Conservation (phyloP, 768 basidiomycete species). For the Leccinum disarticulatum region DNA sequence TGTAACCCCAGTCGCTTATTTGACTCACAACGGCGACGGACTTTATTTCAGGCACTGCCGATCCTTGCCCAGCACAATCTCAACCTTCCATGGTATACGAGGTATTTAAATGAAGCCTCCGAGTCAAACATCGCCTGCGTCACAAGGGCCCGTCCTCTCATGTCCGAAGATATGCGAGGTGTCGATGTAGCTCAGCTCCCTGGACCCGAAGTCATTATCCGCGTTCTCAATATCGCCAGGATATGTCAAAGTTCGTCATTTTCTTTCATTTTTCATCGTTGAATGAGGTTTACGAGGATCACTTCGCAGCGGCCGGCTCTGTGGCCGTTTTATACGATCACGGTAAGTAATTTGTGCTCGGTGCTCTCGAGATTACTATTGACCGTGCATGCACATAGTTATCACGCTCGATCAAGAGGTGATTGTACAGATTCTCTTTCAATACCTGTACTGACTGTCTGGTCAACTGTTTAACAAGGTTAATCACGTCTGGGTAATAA, state of each 20-base stretch:
- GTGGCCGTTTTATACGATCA: background rate
- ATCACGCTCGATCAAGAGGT: constrained; percentile 5
- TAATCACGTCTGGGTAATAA: background rate
- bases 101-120: too few relatives aligned
- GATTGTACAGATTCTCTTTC: background rate
- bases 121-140: too few relatives aligned
- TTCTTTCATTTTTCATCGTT: too few relatives aligned
- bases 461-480: background rate
- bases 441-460: background rate
- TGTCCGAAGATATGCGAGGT: background rate
- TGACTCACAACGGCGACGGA: too few relatives aligned
- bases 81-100: too few relatives aligned
- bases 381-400: constrained; percentile 1
- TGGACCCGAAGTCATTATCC: background rate
- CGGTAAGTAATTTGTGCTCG: background rate
- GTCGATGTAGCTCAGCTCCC: background rate
- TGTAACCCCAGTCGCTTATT: too few relatives aligned
- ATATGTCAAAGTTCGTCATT: background rate
- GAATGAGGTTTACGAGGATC: background rate
- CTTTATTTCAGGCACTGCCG: too few relatives aligned
- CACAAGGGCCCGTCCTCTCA: too few relatives aligned
- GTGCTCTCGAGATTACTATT: background rate
- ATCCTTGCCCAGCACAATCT: too few relatives aligned
- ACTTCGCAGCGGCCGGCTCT: background rate
- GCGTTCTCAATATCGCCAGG: background rate